Base-by-base conservation (phyloP, 257 asterid genomes). In the Rehmannia glutinosa region DNA sequence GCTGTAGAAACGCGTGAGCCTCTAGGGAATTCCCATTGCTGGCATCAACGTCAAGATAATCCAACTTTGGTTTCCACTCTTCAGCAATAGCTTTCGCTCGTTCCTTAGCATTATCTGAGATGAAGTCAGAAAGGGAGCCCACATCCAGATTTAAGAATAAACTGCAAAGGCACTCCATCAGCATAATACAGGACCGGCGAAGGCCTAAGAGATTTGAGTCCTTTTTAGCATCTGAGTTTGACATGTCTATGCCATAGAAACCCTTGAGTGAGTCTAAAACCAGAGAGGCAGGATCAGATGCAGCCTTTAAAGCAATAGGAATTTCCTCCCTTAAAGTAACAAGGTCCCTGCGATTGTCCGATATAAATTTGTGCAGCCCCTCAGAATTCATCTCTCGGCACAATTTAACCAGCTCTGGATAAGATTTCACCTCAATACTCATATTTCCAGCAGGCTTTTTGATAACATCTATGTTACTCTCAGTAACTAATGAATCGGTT, bases 1-100 rank as follows among this genome's bases (percentile, higher is more conserved):
- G 87, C 66, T 91, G 98, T 51, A 94, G 84, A 75, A 94, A 94
- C 39, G 98, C 98, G 86, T 91, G 99, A 65, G 99, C 99, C 79
- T 94, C 99, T 41, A 94, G 71, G 42, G 98, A 94, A 78, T 94
- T 94, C 55, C 99, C 99, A 72, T 86, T 85, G 83, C 85, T 86
- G 62, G 97, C 98, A 89, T 94, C 99, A 72, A 79, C 77, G 42
- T 91, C 97, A 65, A 94, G 96, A 76, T 89, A 85, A 70, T 85
- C 97, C 45, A 94, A 78, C 86, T 82, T 91, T 1, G 95, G 98
- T 64, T 85, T 91, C 99, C 99, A 94, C 71, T 81, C 92, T 74
- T 89, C 98, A 39, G 99, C 99, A 65, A 89, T 84, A 70, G 75
- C 73, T 75, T 89, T 91, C 41, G 99, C 99, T 41, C 88, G 84